Percentiles rank a stretch among this genome's conserved stretches.
These are phyloP conservation scores for Ophiosphaerella korrae DNA, from an alignment of 2,329 filamentous ascomycete species.

Conservation along the genomic window DNA sequence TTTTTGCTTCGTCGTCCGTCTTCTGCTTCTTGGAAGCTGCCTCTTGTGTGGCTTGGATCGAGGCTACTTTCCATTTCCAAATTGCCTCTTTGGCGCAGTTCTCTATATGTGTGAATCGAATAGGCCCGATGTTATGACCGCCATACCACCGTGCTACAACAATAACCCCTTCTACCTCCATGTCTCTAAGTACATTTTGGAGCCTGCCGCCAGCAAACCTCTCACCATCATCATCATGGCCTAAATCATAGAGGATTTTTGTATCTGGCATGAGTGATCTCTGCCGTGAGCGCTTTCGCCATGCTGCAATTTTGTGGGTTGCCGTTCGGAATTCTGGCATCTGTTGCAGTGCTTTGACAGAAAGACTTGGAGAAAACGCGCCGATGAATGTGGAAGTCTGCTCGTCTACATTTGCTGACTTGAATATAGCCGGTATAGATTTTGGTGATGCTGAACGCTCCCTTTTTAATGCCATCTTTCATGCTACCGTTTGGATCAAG, in stretches of 20 bases:
- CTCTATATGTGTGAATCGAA: slow-evolving; percentile 60
- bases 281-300: slow-evolving; percentile 55
- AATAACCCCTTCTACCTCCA: slow-evolving; percentile 52
- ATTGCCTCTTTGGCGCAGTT: slow-evolving; percentile 56
- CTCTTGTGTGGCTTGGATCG: slow-evolving; percentile 38
- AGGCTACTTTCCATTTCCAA: slow-evolving; percentile 46
- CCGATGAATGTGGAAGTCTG: slow-evolving; percentile 59
- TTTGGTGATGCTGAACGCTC: slow-evolving; percentile 22
- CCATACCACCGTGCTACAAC: slow-evolving; percentile 63
- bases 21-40: slow-evolving; percentile 45
- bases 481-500: slow-evolving; percentile 1
- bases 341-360: slow-evolving; percentile 49
- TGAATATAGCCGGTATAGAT: slow-evolving; percentile 45
- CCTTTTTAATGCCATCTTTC: slow-evolving; percentile 41
- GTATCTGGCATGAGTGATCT: slow-evolving; percentile 48
- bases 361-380: slow-evolving; percentile 54
- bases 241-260: slow-evolving; percentile 49
- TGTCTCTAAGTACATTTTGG: slow-evolving; percentile 53
- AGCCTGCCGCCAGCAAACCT: slow-evolving; percentile 57
- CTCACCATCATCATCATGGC: slow-evolving; percentile 61
- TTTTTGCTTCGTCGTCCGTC: slow-evolving; percentile 41
- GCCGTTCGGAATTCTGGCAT: slow-evolving; percentile 53
- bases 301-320: slow-evolving; percentile 58
- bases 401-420: slow-evolving; percentile 54
- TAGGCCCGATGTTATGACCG: slow-evolving; percentile 58